These are phyloP conservation scores for Colletotrichum spaethianum DNA, from an alignment of 2,329 filamentous ascomycete genomes.

Conservation along the genomic window DNA sequence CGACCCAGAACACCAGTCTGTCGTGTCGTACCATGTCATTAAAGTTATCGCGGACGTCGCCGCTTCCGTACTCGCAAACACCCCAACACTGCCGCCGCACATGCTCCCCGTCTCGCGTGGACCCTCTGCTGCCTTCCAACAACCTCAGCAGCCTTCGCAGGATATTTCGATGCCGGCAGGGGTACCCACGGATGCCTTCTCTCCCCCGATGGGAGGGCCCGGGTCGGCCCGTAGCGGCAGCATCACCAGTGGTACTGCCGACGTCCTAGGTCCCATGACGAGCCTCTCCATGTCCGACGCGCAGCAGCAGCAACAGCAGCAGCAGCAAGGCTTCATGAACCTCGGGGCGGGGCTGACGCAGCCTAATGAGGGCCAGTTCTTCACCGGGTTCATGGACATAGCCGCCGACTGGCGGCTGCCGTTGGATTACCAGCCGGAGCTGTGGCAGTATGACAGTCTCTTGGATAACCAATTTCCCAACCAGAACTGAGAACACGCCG, in stretches of 20 bases:
- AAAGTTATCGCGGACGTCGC: constrained; percentile 30
- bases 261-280: constrained; percentile 24
- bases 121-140: not conserved
- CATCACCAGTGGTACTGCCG: constrained; percentile 3
- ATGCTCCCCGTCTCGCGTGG: constrained; percentile 24
- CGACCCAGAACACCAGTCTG: constrained; percentile 21
- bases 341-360: not conserved
- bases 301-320: constrained; percentile 15
- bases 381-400: constrained; percentile 26
- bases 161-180: not conserved
- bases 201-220: not conserved
- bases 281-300: constrained; percentile 31
- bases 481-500: constrained; percentile 8
- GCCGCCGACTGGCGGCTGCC: constrained; percentile 33
- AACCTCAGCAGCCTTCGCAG: not conserved
- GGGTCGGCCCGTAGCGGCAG: constrained; percentile 9
- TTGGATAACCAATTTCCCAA: constrained; percentile 5
- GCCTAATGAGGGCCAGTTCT: constrained; percentile 8
- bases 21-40: constrained; percentile 29
- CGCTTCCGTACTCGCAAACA: constrained; percentile 34
- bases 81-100: constrained; percentile 33
- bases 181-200: not conserved
- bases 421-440: constrained; percentile 36
- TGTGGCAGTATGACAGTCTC: constrained; percentile 30
- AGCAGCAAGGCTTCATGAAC: constrained; percentile 3